Conservation (phyloP, 2,329 filamentous ascomycete species). For the Monilinia polystroma region DNA sequence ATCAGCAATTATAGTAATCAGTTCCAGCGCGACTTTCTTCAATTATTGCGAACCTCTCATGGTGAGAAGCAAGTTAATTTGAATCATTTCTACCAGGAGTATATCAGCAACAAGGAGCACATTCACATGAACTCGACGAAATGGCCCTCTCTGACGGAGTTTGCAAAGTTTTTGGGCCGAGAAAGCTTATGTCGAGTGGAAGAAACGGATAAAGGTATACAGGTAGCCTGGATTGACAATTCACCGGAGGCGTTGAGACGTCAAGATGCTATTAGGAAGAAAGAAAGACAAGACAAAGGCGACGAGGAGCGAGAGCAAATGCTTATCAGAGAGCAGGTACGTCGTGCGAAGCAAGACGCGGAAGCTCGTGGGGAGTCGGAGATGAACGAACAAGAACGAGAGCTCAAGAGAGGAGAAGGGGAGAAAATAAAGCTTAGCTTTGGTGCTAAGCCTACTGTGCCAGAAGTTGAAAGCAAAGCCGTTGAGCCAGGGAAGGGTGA, state of each 20-base stretch:
- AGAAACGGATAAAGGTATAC: slow-evolving; percentile 82
- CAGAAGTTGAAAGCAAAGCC: slow-evolving; percentile 28
- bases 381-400: slow-evolving; percentile 46
- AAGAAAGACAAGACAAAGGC: slow-evolving; percentile 83
- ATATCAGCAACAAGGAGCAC: slow-evolving; percentile 84
- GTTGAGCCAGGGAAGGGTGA: background rate
- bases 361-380: slow-evolving; percentile 47
- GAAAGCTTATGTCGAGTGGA: slow-evolving; percentile 90
- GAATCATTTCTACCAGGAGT: slow-evolving; percentile 94
- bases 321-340: slow-evolving; percentile 80
- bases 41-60: slow-evolving; percentile 76
- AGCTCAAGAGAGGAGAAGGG: slow-evolving; percentile 63
- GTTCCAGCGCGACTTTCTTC: slow-evolving; percentile 77
- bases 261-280: slow-evolving; percentile 76
- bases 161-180: slow-evolving; percentile 79
- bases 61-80: slow-evolving; percentile 86
- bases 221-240: slow-evolving; percentile 89
- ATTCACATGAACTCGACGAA: slow-evolving; percentile 92
- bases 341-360: slow-evolving; percentile 64
- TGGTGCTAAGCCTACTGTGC: slow-evolving; percentile 43
- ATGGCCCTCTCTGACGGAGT: slow-evolving; percentile 86
- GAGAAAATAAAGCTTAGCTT: slow-evolving; percentile 75
- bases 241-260: slow-evolving; percentile 79
- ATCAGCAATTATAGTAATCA: slow-evolving; percentile 80
- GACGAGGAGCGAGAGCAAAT: slow-evolving; percentile 87